Base-by-base conservation (phyloP, 257 asterid genomes). In the Solanum arcanum region DNA sequence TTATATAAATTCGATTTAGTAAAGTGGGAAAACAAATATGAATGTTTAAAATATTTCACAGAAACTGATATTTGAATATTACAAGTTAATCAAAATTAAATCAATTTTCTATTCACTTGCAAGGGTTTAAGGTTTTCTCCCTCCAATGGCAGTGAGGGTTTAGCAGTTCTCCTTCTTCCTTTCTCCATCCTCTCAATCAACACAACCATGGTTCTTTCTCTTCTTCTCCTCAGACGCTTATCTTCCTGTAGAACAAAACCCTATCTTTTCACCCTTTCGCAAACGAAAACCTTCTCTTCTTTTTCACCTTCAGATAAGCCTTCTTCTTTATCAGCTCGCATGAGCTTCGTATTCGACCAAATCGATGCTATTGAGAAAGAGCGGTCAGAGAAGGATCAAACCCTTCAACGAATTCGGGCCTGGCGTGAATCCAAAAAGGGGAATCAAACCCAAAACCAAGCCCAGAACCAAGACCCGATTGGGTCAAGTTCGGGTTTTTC, bases 341-440 rank as follows among this genome's bases (percentile, higher is more conserved):
- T 96, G 99, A 93, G 94, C 92, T 96, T 96, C 73, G 92, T 96
- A 47, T 96, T 96, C 91, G 98, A 96, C 29, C 98, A 95, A 93
- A 96, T 96, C 66, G 99, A 95, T 41, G 93, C 96, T 87, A 95
- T 95, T 56, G 96, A 94, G 46, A 93, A 89, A 74, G 93, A 92
- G 15, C 94, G 94, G 27, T 87, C 91, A 29, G 96, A 95, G 12
- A 96, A 96, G 42, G 98, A 96, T 88, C 90, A 95, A 83, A 92
- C 98, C 72, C 96, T 96, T 83, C 95, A 94, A 89, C 93, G 99
- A 52, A 95, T 96, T 52, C 98, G 99, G 87, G 92, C 98, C 23
- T 96, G 99, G 98, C 94, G 98, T 56, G 95, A 95, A 86, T 92
- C 99, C 78, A 95, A 95, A 92, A 94, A 89, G 56, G 87, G 88